Percentiles rank a stretch among this genome's conserved stretches.
phyloP scores from a whole-genome alignment of 495 filamentous ascomycete species.

The Aspergillus affinis region DNA sequence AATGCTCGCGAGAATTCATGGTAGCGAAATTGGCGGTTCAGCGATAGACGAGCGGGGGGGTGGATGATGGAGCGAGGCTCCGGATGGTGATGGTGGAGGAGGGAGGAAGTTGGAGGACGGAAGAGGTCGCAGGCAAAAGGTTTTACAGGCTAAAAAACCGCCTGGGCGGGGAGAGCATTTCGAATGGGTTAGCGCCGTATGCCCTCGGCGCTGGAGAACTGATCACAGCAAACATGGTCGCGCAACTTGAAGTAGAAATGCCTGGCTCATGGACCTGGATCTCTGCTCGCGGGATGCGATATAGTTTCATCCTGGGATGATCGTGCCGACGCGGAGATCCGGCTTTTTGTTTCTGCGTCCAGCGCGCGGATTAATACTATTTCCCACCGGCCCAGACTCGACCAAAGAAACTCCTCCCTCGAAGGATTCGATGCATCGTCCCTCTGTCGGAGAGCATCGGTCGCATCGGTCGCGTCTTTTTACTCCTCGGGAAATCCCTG shows the following conservation, averaged over 20 bases:
- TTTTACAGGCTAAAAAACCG: constrained; percentile 44
- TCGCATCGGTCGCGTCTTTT: background rate
- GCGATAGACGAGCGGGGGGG: constrained; percentile 21
- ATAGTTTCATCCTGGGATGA: constrained; percentile 39
- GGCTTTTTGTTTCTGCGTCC: constrained; percentile 53
- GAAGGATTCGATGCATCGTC: background rate
- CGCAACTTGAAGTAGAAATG: constrained; percentile 24
- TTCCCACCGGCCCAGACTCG: constrained; percentile 39
- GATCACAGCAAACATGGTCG: constrained; percentile 36
- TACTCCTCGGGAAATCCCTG: background rate
- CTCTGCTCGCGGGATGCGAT: constrained; percentile 19
- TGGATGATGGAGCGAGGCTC: constrained; percentile 31
- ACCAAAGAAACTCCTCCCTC: constrained; percentile 16
- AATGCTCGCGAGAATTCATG: constrained; percentile 50
- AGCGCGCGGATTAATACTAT: constrained; percentile 51
- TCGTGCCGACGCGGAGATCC: constrained; percentile 39
- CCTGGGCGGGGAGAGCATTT: constrained; percentile 37
- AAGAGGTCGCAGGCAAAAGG: constrained; percentile 38
- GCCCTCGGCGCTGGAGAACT: constrained; percentile 35
- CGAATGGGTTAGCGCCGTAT: constrained; percentile 43
- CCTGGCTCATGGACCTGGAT: background rate
- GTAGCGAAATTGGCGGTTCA: constrained; percentile 14
- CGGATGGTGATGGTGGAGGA: constrained; percentile 25
- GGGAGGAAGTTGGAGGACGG: constrained; percentile 30
- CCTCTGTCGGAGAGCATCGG: background rate